phyloP scores from a whole-genome alignment of 163 green algal species.

The Smithsoniella earleae region DNA sequence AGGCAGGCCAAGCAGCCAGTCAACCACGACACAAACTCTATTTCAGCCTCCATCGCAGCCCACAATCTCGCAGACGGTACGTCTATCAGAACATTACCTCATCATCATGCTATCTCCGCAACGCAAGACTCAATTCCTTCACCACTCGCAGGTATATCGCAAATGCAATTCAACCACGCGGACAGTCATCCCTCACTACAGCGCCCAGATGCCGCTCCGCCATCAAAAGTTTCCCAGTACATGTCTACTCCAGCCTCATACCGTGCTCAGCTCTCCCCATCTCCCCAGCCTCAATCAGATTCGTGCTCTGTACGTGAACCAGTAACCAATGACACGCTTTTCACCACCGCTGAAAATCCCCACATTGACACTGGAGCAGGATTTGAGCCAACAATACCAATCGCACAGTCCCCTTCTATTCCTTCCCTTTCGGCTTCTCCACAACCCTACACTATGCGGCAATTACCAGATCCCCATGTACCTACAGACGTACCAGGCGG shows the following conservation, averaged over 20 bases:
- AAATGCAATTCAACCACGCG: background rate
- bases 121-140: no score
- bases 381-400: background rate
- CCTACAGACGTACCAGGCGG: background rate
- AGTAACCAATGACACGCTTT: background rate
- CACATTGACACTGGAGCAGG: background rate
- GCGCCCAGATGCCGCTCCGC: background rate
- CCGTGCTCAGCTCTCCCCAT: constrained; percentile 12
- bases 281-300: background rate
- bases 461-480: background rate
- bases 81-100: no score
- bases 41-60: no score
- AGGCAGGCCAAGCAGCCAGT: no score
- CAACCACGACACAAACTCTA: no score
- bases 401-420: background rate
- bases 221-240: background rate
- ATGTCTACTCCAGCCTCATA: background rate
- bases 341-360: background rate
- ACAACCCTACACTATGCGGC: background rate
- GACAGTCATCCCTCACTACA: background rate
- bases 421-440: background rate
- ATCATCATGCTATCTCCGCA: no score
- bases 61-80: no score
- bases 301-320: background rate
- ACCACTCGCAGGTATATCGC: constrained; percentile 10